Base-by-base conservation (phyloP, 352 stramenopile species). In the Lagenidium sp. region DNA sequence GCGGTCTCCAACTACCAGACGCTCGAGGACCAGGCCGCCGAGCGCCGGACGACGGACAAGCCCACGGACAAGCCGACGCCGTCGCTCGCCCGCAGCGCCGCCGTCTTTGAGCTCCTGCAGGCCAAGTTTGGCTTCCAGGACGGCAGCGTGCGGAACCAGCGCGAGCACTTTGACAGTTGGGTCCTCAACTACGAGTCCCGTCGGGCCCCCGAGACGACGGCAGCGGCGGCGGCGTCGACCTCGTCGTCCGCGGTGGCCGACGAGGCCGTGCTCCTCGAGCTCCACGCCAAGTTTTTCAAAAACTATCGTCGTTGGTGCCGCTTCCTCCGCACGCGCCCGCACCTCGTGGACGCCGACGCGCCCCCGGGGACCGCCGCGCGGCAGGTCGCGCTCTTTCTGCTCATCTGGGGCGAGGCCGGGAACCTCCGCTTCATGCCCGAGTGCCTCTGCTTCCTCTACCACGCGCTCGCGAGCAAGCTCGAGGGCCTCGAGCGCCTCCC, bases 291-390 rank as follows among this genome's bases (percentile, higher is more conserved):
- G 59, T 95, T 98, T 22, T 94, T 95, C 60, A 69, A 68, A 13
- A 97, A 97, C 61, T 96, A 97, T 57, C 47, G 50, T 52, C 94
- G 95, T 54, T 99, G 96, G 96, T 99, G 95, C 63, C 51, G 78
- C 37, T 95, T 94, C 47, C 68, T 99, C 41, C 76, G 77, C 23
- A 84, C 91, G 4, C 60, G 75, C 38, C 95, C 95, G 8, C 69
- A 85, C 35, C 85, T 96, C 50, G 56, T 79, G 21, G 69, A 79
- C 13, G 53, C 41, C 12, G 49, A 59, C 18, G 31, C 53, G 16
- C 37, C 56, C 0, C 11, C 32, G 4, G 63, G 54, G 6, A 49
- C 53, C 6, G 68, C 65, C 0, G 73, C 85, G 55, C 54, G 58
- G 0, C 75, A 94, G 49, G 35, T 89, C 31, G 82, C 82, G 38